phyloP scores from a whole-genome alignment of 345 rosid genomes.

The Eucalyptus erythrocorys region DNA sequence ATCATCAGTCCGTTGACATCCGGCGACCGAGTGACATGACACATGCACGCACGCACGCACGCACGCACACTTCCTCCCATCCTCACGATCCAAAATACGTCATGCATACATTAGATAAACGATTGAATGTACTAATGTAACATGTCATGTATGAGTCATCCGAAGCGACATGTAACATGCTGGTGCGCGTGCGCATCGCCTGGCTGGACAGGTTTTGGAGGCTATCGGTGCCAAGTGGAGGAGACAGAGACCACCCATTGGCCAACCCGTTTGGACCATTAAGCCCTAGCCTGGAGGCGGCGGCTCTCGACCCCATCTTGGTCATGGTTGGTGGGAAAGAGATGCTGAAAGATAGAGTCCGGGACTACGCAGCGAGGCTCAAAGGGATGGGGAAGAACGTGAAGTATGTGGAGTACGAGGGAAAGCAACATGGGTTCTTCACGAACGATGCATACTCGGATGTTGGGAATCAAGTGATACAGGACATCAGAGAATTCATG shows the following conservation, averaged over 20 bases:
- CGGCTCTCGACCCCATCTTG: neutral
- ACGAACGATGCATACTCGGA: constrained; percentile 44
- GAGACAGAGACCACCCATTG: constrained; percentile 57
- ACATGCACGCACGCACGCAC: neutral
- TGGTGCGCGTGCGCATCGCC: neutral
- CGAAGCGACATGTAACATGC: neutral
- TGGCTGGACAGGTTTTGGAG: constrained; percentile 64
- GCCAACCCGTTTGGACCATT: constrained; percentile 31
- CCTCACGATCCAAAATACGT: neutral
- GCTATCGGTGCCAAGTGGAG: constrained; percentile 57
- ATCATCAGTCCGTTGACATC: neutral
- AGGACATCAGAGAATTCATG: constrained; percentile 30
- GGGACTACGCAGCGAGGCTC: constrained; percentile 53
- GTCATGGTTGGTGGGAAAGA: constrained; percentile 45
- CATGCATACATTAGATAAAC: neutral
- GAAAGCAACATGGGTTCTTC: constrained; percentile 68
- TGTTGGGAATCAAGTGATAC: constrained; percentile 15
- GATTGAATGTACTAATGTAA: neutral
- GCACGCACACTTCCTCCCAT: neutral
- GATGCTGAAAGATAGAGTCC: constrained; percentile 55
- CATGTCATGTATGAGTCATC: neutral
- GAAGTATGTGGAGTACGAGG: constrained; percentile 44
- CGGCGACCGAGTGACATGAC: neutral
- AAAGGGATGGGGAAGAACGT: constrained; percentile 43
- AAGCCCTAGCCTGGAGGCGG: neutral